Base-by-base conservation (phyloP, 495 filamentous ascomycete genomes). In the Ramalina peruviana region DNA sequence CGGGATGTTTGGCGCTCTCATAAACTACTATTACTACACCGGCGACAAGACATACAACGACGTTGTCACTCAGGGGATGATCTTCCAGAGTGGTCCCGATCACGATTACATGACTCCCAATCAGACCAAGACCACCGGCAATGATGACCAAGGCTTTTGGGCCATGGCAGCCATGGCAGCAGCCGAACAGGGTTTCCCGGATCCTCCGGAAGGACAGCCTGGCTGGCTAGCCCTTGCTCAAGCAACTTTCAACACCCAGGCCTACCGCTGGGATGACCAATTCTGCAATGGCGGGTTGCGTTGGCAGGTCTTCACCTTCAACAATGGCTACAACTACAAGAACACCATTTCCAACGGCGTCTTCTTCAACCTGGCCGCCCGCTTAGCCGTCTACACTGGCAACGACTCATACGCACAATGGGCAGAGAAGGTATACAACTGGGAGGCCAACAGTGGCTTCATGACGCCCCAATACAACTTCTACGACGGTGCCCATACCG, bases 101-200 rank as follows among this genome's bases (percentile, higher is more conserved):
- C 62, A 67, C 10, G 74, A 88, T 49, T 92, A 79, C 60, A 86
- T 88, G 83, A 85, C 88, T 0, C 63, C 66, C 11, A 94, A 95
- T 62, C 86, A 94, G 57, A 84, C 82, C 21, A 73, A 79, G 51
- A 80, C 82, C 0, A 64, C 75, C 46, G 85, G 87, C 45, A 93
- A 93, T 62, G 86, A 93, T 56, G 86, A 93, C 60, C 87, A 92
- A 59, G 80, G 73, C 0, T 94, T 94, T 59, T 94, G 87, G 87
- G 87, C 72, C 27, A 80, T 93, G 62, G 72, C 85, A 3, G 84
- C 80, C 33, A 85, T 94, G 79, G 73, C 79, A 6, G 87, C 87
- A 0, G 85, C 87, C 3, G 87, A 94, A 62, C 74, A 79, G 43
- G 82, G 81, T 43, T 90, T 80, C 54, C 82, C 82, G 19, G 69